A percentile compares a stretch with the other conserved stretches of the same genome.
phyloP scores from a whole-genome alignment of 371 early-diverging fungal species.

The Mitosporidium daphniae region DNA sequence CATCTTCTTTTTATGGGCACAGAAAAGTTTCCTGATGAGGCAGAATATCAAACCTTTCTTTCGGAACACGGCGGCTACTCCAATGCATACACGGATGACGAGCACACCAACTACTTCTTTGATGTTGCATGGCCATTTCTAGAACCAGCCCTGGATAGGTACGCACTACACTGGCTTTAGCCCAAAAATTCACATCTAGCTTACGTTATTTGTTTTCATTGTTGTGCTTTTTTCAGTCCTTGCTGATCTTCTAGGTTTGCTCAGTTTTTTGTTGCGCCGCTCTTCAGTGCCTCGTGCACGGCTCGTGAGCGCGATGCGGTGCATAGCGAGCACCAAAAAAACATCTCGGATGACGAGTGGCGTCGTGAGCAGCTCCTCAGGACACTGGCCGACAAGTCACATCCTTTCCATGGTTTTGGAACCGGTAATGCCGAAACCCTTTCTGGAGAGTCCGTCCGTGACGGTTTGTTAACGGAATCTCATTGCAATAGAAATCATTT shows the following conservation, averaged over 20 bases:
- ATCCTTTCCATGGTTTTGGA: conserved; percentile 48
- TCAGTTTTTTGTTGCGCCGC: conserved; percentile 55
- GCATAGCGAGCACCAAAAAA: conserved; percentile 74
- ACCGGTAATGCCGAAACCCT: too few species aligned
- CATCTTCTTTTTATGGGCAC: conserved; percentile 66
- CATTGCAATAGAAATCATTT: too few species aligned
- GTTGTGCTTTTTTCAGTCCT: not conserved
- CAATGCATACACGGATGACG: conserved; percentile 66
- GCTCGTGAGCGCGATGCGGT: conserved; percentile 67
- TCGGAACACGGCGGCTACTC: conserved; percentile 56
- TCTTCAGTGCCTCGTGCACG: conserved; percentile 39
- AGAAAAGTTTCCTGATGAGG: conserved; percentile 53
- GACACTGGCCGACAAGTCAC: conserved; percentile 23
- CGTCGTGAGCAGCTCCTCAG: conserved; percentile 43
- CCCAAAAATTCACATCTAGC: too few species aligned
- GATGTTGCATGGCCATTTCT: conserved; percentile 15
- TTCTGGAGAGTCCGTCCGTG: too few species aligned
- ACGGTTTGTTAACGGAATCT: too few species aligned
- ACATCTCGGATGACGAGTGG: conserved; percentile 44
- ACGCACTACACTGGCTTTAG: too few species aligned
- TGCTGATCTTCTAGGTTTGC: conserved; percentile 15
- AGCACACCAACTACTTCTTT: conserved; percentile 72
- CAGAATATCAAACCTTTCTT: too few species aligned
- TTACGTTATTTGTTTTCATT: not conserved
- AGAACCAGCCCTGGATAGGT: not conserved